Conservation (phyloP, 345 rosid genomes). For the Euphorbia tirucalli region DNA sequence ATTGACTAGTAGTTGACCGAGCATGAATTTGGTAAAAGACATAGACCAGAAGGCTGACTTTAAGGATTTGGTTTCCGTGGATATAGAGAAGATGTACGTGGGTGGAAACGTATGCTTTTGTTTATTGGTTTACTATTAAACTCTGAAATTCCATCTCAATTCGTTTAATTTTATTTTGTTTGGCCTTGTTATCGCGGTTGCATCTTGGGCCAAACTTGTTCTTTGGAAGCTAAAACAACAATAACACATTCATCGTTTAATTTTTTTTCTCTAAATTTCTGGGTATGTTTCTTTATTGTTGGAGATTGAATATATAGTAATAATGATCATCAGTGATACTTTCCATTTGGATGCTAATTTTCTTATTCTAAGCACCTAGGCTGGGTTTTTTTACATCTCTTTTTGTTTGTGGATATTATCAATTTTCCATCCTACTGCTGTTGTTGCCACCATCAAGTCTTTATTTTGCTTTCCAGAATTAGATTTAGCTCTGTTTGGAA, state of each 20-base stretch:
- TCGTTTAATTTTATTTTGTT: not conserved
- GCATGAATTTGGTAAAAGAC: too few relatives aligned
- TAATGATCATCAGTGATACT: conserved; percentile 6
- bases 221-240: not conserved
- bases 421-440: not conserved
- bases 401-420: not conserved
- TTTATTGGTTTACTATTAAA: not conserved
- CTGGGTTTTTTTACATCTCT: not conserved
- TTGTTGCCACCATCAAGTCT: not conserved
- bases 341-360: conserved; percentile 4
- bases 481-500: too few relatives aligned
- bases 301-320: not conserved
- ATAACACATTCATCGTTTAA: not conserved
- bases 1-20: too few relatives aligned
- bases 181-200: not conserved
- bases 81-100: conserved; percentile 75
- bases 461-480: too few relatives aligned
- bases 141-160: too few relatives aligned
- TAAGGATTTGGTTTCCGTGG: conserved; percentile 54
- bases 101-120: conserved; percentile 66
- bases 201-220: not conserved
- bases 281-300: not conserved
- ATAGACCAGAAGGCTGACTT: too few relatives aligned
- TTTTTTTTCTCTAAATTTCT: too few relatives aligned
- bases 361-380: not conserved